Evolutionary conservation across 345 rosid species (phyloP).

Genomic region (Eutrema japonicum): DNA sequence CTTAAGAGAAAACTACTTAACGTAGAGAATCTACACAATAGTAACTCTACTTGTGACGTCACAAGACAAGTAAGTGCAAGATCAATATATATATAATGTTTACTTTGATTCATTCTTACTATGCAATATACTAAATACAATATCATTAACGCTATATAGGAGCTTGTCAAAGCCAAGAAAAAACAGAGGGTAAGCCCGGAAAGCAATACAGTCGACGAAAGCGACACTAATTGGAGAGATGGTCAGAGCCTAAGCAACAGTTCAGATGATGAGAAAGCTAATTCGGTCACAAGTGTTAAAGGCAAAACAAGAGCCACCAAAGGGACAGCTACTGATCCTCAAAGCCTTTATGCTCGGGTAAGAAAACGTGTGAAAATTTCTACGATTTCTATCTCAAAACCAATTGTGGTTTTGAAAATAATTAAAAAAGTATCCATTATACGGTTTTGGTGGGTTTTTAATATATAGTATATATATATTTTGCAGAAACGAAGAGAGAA

Average conservation of each 20-base stretch:
- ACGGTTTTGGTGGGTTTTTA: background rate
- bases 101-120: conserved; percentile 11
- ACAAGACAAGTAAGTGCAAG: conserved; percentile 39
- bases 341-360: conserved; percentile 95
- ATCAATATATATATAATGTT: conserved; percentile 3
- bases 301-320: conserved; percentile 72
- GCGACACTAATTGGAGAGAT: conserved; percentile 50
- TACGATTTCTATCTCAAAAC: background rate
- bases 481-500: conserved; percentile 86
- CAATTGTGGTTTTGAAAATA: background rate
- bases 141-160: conserved; percentile 24
- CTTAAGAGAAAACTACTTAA: conserved; percentile 39
- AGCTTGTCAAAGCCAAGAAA: conserved; percentile 50
- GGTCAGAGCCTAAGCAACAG: conserved; percentile 60
- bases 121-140: conserved; percentile 15
- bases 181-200: conserved; percentile 45
- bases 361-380: background rate
- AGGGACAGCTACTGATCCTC: conserved; percentile 96
- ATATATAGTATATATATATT: background rate
- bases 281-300: conserved; percentile 56
- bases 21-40: conserved; percentile 26
- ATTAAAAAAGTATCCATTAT: background rate
- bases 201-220: conserved; percentile 46
- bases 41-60: conserved; percentile 25
- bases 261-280: conserved; percentile 66